Evolutionary conservation across 1,284 basidiomycete species (phyloP), one percentile per base, ranked within the genome.

Genomic region (Tetrapyrgos nigripes): DNA sequence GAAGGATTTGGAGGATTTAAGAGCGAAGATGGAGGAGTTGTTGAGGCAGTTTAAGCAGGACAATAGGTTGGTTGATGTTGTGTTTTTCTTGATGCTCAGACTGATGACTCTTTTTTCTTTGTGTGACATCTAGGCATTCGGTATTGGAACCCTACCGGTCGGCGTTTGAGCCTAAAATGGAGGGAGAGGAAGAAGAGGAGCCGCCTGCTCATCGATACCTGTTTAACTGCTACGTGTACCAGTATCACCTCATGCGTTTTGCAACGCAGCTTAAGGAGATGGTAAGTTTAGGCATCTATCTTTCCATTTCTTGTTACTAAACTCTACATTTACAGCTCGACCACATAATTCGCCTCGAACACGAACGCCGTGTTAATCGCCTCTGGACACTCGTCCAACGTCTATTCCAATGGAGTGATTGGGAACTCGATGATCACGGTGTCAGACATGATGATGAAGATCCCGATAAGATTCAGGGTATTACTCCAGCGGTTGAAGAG

Each of bases 221-320:
- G 8, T 90, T 90, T 62, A 75, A 88, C 58, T 87, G 86, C 52
- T 90, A 86, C 65, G 82, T 92, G 23, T 94, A 92, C 68, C 90
- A 93, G 64, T 89, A 87, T 65, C 83, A 90, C 65, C 65, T 92
- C 33, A 81, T 86, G 59, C 81, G 83, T 53, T 85, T 88, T 14
- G 68, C 79, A 2, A 71, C 69, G 13, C 75, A 80, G 9, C 65
- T 86, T 1, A 68, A 82, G 28, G 76, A 76, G 4, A 73, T 86
- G 67, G 84, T 84, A 55, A 48, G 79, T 23, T 47, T 23, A 29
- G n/a, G 37, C 45, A 54, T 53, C 26, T 55, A 29, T 31, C 24
- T 6, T 19, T 37, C 31, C 17, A 37, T 44, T 21, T n/a, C n/a
- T n/a, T 44, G n/a, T 51, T 28, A 19, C 26, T 3, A 27, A 33